Evolutionary conservation across 345 rosid genomes (phyloP).

Genomic region (Pugionium cornutum): DNA sequence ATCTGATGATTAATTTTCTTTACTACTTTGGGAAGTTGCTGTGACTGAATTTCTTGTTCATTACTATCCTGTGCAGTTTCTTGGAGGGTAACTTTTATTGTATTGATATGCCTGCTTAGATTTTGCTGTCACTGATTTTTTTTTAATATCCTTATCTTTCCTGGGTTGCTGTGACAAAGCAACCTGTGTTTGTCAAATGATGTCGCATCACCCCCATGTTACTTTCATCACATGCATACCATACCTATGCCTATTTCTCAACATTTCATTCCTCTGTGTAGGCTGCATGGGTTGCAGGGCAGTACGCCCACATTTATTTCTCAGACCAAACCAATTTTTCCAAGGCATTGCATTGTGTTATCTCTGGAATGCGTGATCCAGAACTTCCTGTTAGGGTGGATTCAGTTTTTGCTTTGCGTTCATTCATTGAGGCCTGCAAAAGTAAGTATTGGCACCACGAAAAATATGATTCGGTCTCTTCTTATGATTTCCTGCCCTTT

Average conservation of each 20-base stretch:
- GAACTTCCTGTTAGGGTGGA: slow-evolving; percentile 99
- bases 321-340: slow-evolving; percentile 80
- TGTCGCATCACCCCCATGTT: slow-evolving; percentile 29
- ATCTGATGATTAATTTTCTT: not conserved
- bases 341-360: slow-evolving; percentile 82
- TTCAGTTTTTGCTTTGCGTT: slow-evolving; percentile 93
- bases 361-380: slow-evolving; percentile 86
- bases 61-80: slow-evolving; percentile 7
- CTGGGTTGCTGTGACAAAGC: slow-evolving; percentile 11
- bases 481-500: slow-evolving; percentile 8
- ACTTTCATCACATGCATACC: slow-evolving; percentile 11
- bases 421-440: slow-evolving; percentile 91
- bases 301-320: slow-evolving; percentile 83
- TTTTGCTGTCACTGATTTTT: slow-evolving; percentile 1
- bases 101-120: slow-evolving; percentile 24
- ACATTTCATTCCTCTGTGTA: slow-evolving; percentile 37
- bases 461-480: slow-evolving; percentile 9
- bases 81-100: not conserved
- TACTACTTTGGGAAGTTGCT: slow-evolving; percentile 8
- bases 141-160: slow-evolving; percentile 4
- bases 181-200: slow-evolving; percentile 16
- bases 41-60: slow-evolving; percentile 10
- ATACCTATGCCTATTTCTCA: slow-evolving; percentile 14
- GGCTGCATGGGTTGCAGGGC: slow-evolving; percentile 99
- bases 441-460: slow-evolving; percentile 45